phyloP scores from a whole-genome alignment of 2,329 filamentous ascomycete genomes.

The Penicillium sumatraense region DNA sequence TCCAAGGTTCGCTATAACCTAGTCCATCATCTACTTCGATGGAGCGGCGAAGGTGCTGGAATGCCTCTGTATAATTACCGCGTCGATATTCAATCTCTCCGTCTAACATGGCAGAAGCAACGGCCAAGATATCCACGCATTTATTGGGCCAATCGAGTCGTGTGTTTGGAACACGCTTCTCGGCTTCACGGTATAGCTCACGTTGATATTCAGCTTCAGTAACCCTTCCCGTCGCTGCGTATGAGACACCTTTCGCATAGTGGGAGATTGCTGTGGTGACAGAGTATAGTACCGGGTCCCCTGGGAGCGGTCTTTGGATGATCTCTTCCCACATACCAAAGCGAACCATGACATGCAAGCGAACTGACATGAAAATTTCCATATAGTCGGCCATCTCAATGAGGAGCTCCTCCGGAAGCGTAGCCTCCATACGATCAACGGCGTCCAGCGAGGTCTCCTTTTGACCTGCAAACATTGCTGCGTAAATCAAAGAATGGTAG shows the following conservation, averaged over 20 bases:
- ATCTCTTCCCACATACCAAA: conserved; percentile 76
- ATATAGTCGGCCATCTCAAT: conserved; percentile 81
- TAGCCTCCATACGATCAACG: conserved; percentile 61
- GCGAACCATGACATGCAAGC: conserved; percentile 71
- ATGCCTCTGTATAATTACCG: conserved; percentile 63
- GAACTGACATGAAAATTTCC: conserved; percentile 71
- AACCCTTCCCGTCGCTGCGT: conserved; percentile 62
- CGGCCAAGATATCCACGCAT: conserved; percentile 64
- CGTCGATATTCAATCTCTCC: conserved; percentile 75
- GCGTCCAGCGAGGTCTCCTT: conserved; percentile 66
- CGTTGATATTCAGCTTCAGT: conserved; percentile 60
- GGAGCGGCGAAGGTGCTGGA: conserved; percentile 61
- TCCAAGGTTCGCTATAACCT: conserved; percentile 76
- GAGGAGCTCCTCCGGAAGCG: conserved; percentile 67
- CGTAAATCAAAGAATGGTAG: conserved; percentile 76
- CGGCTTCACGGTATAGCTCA: conserved; percentile 56
- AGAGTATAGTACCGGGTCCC: conserved; percentile 66
- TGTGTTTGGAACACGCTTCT: conserved; percentile 58
- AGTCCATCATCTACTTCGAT: conserved; percentile 66
- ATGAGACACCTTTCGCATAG: conserved; percentile 71
- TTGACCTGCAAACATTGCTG: conserved; percentile 76
- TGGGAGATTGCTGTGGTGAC: conserved; percentile 70
- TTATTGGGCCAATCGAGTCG: conserved; percentile 73
- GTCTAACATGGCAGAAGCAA: conserved; percentile 69
- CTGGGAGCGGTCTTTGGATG: conserved; percentile 59